phyloP scores from a whole-genome alignment of 805 yeast genomes.

The Kodamaea leandrae region DNA sequence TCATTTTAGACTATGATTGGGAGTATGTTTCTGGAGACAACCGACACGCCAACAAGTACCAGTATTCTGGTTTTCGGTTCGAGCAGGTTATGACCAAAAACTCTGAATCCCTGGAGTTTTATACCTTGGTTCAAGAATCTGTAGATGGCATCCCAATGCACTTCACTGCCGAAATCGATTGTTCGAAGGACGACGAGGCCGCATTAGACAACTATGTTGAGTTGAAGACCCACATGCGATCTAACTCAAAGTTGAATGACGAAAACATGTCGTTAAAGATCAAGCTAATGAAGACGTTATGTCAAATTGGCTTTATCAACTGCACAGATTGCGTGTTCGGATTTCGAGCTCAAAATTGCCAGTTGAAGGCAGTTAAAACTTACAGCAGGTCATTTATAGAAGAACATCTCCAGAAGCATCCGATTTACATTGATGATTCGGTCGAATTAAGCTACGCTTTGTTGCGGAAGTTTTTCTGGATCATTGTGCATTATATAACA shows the following conservation, averaged over 20 bases:
- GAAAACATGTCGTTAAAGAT: slow-evolving; percentile 6
- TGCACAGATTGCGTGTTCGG: slow-evolving; percentile 6
- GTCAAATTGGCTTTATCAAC: slow-evolving; percentile 6
- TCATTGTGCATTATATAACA: slow-evolving; percentile 1
- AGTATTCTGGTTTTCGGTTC: slow-evolving; percentile 24
- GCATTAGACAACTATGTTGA: slow-evolving; percentile 19
- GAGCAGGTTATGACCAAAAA: slow-evolving; percentile 18
- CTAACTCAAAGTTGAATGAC: slow-evolving; percentile 2
- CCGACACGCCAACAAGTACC: slow-evolving; percentile 5
- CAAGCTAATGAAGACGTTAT: slow-evolving; percentile 7
- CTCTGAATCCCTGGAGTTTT: slow-evolving; percentile 9
- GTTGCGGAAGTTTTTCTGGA: slow-evolving; percentile 4
- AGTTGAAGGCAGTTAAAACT: slow-evolving; percentile 6
- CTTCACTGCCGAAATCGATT: slow-evolving; percentile 27
- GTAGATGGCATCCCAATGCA: slow-evolving; percentile 12
- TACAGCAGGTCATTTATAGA: slow-evolving; percentile 2
- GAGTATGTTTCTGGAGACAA: slow-evolving; percentile 3
- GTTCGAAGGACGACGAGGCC: slow-evolving; percentile 1
- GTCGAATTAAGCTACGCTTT: slow-evolving; percentile 2
- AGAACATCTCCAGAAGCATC: background rate
- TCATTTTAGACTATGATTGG: slow-evolving; percentile 22
- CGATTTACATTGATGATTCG: slow-evolving; percentile 4
- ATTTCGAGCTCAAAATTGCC: slow-evolving; percentile 8
- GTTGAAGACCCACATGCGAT: slow-evolving; percentile 21
- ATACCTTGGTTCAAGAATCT: slow-evolving; percentile 16